Percentiles rank a stretch among this genome's conserved stretches.
These are phyloP conservation scores for Euptelea pleiosperma DNA, from an alignment of 164 flowering plant genomes.

Conservation along the genomic window DNA sequence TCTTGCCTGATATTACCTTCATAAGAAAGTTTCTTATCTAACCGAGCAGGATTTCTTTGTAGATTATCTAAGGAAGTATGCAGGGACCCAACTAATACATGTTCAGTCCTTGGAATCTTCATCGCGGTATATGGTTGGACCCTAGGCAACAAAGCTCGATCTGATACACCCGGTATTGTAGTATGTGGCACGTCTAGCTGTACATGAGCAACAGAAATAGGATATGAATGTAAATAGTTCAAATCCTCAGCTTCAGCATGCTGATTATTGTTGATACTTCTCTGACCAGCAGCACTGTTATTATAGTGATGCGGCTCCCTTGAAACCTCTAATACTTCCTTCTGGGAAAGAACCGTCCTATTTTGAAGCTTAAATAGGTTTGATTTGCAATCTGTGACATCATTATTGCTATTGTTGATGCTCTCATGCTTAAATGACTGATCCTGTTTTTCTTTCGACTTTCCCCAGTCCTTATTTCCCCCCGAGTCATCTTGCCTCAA, in stretches of 20 bases:
- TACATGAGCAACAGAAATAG: slow-evolving; percentile 4
- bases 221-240: slow-evolving; percentile 5
- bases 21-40: background rate
- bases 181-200: background rate
- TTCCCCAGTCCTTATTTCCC: slow-evolving; percentile 6
- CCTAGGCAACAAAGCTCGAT: background rate
- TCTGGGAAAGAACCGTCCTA: background rate
- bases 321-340: slow-evolving; percentile 3
- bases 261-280: background rate
- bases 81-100: slow-evolving; percentile 8
- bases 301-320: background rate
- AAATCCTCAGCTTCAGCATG: background rate
- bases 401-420: slow-evolving; percentile 6
- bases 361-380: background rate
- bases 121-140: slow-evolving; percentile 5
- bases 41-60: background rate
- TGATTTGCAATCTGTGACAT: slow-evolving; percentile 2
- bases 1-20: slow-evolving; percentile 10
- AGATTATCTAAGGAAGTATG: slow-evolving; percentile 3
- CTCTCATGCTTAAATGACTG: slow-evolving; percentile 1
- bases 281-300: background rate
- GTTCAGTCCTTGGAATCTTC: slow-evolving; percentile 8
- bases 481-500: background rate
- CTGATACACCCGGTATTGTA: slow-evolving; percentile 2
- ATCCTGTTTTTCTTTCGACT: slow-evolving; percentile 1